Evolutionary conservation across 768 basidiomycete genomes (phyloP), one percentile per base, ranked within the genome.

Genomic region (Leucosporidium creatinivorum): DNA sequence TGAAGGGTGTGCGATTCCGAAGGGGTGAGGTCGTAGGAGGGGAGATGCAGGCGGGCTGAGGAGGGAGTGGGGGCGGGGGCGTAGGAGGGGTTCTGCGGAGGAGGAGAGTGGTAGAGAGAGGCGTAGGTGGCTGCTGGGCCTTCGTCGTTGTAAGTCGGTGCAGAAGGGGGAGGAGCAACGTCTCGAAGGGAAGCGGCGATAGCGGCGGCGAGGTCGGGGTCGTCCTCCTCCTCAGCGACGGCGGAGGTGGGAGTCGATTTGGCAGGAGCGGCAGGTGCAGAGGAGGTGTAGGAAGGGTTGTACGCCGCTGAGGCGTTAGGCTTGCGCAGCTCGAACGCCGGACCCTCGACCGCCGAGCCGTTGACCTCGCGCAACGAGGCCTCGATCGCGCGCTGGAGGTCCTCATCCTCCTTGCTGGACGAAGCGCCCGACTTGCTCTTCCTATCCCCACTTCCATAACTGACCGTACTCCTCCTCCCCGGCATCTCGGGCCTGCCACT

Each of bases 161-260:
- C 73, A 7, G 65, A 64, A 1, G 75, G 70, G 0, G 72, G 74
- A 26, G 72, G 74, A 33, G 78, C 77, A 69, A 77, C 74, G 74
- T 99, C 96, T n/a, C 86, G 83, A 69, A 99, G 78, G 76, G 89
- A 91, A 0, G 96, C 96, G 76, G 97, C 92, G 60, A 99, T 99
- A 0, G 96, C 96, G 25, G 94, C 89, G 66, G 83, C 85, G 25
- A 99, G 81, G 66, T 98, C 93, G 17, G 89, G 89, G 77, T 99
- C 94, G 4, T 94, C 89, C 39, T 94, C 93, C 17, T 91, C 88
- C 17, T 82, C 85, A 19, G 79, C 47, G 23, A 64, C 30, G 51
- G 54, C 49, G 51, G 63, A 61, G 51, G 56, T 61, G 19, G 63
- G 49, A 25, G 28, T 23, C 18, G 33, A 48, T 9, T 50, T 39